A percentile compares a stretch with the other conserved stretches of the same genome.
These are phyloP conservation scores for Colletotrichum cuscutae DNA, from an alignment of 2,329 filamentous ascomycete genomes.

Conservation along the genomic window DNA sequence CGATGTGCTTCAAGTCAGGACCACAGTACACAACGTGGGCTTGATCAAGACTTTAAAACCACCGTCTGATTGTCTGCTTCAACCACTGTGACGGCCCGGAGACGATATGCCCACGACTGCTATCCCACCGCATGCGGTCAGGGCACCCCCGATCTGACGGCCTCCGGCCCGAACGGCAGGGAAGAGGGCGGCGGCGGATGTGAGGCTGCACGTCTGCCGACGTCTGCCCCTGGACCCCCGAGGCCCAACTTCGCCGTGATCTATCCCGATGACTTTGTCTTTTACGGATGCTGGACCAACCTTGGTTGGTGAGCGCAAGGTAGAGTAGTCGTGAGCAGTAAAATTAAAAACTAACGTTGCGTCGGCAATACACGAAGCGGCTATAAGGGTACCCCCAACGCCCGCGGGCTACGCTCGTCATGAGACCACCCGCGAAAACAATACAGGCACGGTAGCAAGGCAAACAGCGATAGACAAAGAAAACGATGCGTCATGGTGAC, in stretches of 20 bases:
- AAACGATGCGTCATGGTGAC: constrained; percentile 32
- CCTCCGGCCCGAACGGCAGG: constrained; percentile 1
- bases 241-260: neutral
- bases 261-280: neutral
- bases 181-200: neutral
- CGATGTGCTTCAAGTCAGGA: neutral
- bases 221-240: constrained; percentile 5
- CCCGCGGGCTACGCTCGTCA: constrained; percentile 22
- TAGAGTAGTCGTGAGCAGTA: constrained; percentile 26
- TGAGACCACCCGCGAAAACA: constrained; percentile 22
- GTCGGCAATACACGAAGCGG: constrained; percentile 34
- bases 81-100: too few relatives aligned
- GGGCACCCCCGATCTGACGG: neutral
- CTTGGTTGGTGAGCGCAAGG: neutral
- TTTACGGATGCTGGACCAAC: neutral
- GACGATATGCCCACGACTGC: neutral
- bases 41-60: neutral
- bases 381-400: constrained; percentile 32
- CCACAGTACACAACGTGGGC: too few relatives aligned
- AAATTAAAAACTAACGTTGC: constrained; percentile 33
- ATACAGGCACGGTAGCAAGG: constrained; percentile 14
- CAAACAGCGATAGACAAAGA: constrained; percentile 28
- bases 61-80: neutral
- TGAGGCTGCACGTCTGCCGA: constrained; percentile 12
- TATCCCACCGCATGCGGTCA: neutral